Conservation (phyloP, 345 rosid species). For the thale cress (Arabidopsis thaliana) region TAIR10.1 NC_003071.7:8828001-8828500, state of each 20-base stretch:
- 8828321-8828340: conserved; percentile 62
- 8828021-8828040: neutral
- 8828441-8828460: neutral
- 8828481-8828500: neutral
- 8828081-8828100: conserved; percentile 97
- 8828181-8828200: conserved; percentile 14
- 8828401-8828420: conserved; percentile 73
- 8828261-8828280: conserved; percentile 54
- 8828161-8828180: conserved; percentile 1
- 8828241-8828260: conserved; percentile 68
- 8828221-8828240: conserved; percentile 71
- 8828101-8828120: conserved; percentile 98
- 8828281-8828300: conserved; percentile 50
- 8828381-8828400: conserved; percentile 64
- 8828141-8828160: conserved; percentile 15
- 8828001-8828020: neutral
- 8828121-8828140: conserved; percentile 75
- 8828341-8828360: conserved; percentile 74
- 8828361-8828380: conserved; percentile 68
- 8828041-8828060: conserved; percentile 97
- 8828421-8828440: conserved; percentile 36
- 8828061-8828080: conserved; percentile 93
- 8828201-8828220: conserved; percentile 62
- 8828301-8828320: conserved; percentile 52
- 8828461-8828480: neutral